Evolutionary conservation across 768 basidiomycete genomes (phyloP), one percentile per base, ranked within the genome.

Genomic region (Collybia mongolica): DNA sequence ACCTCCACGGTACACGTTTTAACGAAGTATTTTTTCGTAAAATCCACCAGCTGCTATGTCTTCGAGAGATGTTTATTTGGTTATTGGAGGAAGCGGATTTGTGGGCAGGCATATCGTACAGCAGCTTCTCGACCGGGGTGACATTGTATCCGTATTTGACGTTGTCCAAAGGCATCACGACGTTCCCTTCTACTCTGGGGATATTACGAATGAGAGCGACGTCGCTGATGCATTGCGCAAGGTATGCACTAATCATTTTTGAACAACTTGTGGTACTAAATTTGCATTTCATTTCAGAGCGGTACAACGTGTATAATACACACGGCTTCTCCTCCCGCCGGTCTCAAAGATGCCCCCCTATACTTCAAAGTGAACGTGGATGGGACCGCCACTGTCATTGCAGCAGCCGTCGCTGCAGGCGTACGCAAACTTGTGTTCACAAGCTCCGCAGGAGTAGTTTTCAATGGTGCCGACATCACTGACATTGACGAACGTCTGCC

Each of bases 331-430:
- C 82, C 82, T 5, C 88, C 84, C 56, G 90, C 81, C 12, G 78
- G 75, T 45, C 56, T 80, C 45, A 80, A 81, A 49, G 76, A 89
- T 56, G 74, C 82, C 0, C 82, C 82, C 1, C 64, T 98, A 8
- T 97, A 90, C 72, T 86, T 82, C 70, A 92, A 89, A 64, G 96
- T 99, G 60, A 98, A 98, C 63, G 92, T 98, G 4, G 84, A 92
- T 35, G 96, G 94, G 6, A 96, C 94, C 1, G 81, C 80, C 57
- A 83, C 90, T 0, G 78, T 98, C 39, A 87, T 99, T 62, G 82
- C 85, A 9, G 90, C 92, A 7, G 90, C 92, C 19, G 70, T 88
- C 4, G 76, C 83, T 24, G 74, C 75, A 20, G 80, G 83, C 11
- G 87, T 98, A 9, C 76, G 75, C 19, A 94, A 96, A 64, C 81